phyloP scores from a whole-genome alignment of 495 filamentous ascomycete genomes.

The Annulohypoxylon bovei region DNA sequence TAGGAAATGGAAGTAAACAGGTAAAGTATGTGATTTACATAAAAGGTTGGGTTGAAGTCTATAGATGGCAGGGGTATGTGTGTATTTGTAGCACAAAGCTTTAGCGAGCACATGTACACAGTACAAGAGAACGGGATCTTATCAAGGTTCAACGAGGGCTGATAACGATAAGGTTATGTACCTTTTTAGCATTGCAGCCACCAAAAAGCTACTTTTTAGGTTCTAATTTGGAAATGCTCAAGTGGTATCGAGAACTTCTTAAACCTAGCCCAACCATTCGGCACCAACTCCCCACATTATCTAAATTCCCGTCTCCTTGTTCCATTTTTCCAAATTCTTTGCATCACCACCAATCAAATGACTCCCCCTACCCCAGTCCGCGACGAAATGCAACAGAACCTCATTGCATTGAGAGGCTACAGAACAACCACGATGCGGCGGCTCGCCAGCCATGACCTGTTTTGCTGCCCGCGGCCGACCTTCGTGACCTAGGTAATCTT shows the following conservation, averaged over 20 bases:
- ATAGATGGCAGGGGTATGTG: constrained; percentile 1
- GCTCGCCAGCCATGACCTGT: constrained; percentile 20
- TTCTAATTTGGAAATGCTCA: neutral
- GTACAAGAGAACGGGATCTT: constrained; percentile 28
- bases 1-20: neutral
- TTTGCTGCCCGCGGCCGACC: constrained; percentile 8
- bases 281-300: constrained; percentile 24
- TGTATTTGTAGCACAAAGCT: neutral
- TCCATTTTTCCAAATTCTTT: constrained; percentile 37
- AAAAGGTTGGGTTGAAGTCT: constrained; percentile 15
- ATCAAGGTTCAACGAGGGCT: neutral
- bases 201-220: constrained; percentile 13
- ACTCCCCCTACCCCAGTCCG: constrained; percentile 25
- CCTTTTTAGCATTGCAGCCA: neutral
- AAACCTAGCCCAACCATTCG: constrained; percentile 2
- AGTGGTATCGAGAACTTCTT: constrained; percentile 7
- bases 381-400: constrained; percentile 32
- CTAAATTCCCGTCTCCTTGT: constrained; percentile 27
- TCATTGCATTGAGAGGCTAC: constrained; percentile 41
- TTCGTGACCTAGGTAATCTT: constrained; percentile 11
- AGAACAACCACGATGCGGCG: constrained; percentile 26
- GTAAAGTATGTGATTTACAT: neutral
- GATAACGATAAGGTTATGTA: constrained; percentile 20
- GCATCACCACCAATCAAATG: constrained; percentile 41
- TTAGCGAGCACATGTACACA: neutral